Base-by-base conservation (phyloP, 106 monocot species). In the Phalaenopsis aphrodite region DNA sequence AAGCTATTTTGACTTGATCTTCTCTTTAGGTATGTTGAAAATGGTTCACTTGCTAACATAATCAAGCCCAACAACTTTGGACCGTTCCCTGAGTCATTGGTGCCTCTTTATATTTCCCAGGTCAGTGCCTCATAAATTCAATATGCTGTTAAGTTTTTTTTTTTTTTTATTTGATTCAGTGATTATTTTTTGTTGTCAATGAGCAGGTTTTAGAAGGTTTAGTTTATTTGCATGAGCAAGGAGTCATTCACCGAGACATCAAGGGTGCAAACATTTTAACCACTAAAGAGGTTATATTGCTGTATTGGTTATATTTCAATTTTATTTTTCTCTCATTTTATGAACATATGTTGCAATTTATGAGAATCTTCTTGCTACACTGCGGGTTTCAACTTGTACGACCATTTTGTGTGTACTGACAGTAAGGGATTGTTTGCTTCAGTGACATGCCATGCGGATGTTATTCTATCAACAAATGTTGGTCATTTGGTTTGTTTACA, bases 251-350 rank as follows among this genome's bases (percentile, higher is more conserved):
- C 83, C 85, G 97, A 82, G 97, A 98, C 76, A 98, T 98, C 67
- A 98, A 98, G 87, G 97, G 97, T 79, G 97, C 97, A 89, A 98
- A 98, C 85, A 98, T 98, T 84, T 85, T 98, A 85, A 94, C 92
- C 8, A 98, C 97, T 38, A 98, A 98, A 82, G 97, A 98, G 94
- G 97, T 94, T 84, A 72, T 41, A 66, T 6, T 37, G 12, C 19
- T 69, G 69, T 69, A 69, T 69, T 37, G 36, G 67, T 69, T 69
- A 37, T 39, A 39, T 69, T 69, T 69, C 39, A 14, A 14, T 61
- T 61, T 61, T 67, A 43, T 61, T 11, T 64, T 21, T 24, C 19
- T 24, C 39, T 81, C 61, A 21, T 79, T n/a, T 47, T 55, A 5
- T 37, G 3, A 37, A 39, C 14, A 69, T 38, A 69, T n/a, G n/a